phyloP scores from a whole-genome alignment of 257 asterid genomes.

The Eustoma russellianum region DNA sequence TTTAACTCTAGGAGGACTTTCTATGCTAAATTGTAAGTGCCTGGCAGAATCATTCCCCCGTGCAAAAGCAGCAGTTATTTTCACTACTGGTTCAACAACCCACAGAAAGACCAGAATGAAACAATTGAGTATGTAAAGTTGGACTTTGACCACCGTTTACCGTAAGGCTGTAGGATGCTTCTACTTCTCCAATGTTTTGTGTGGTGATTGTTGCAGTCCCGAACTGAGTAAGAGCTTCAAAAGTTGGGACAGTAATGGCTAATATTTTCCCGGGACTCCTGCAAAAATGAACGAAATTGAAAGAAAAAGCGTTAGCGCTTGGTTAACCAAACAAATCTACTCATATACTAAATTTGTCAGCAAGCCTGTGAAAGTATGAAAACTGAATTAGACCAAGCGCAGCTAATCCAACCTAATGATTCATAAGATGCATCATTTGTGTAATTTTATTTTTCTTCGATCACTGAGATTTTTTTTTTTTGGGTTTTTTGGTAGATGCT shows the following conservation, averaged over 20 bases:
- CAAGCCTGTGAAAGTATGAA: neutral
- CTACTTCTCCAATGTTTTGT: slow-evolving; percentile 75
- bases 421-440: too few relatives aligned
- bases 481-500: too few relatives aligned
- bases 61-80: too few relatives aligned
- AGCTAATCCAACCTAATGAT: too few relatives aligned
- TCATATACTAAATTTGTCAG: neutral
- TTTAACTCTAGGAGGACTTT: too few relatives aligned
- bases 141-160: slow-evolving; percentile 21
- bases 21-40: too few relatives aligned
- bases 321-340: neutral
- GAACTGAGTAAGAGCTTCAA: slow-evolving; percentile 87
- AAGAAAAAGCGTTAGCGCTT: neutral
- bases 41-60: too few relatives aligned
- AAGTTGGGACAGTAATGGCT: slow-evolving; percentile 66
- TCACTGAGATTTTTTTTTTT: too few relatives aligned
- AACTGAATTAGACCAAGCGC: neutral
- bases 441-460: too few relatives aligned
- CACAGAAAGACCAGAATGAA: too few relatives aligned
- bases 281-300: slow-evolving; percentile 9
- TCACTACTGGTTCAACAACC: too few relatives aligned
- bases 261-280: slow-evolving; percentile 94
- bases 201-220: slow-evolving; percentile 88
- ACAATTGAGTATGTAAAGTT: too few relatives aligned
- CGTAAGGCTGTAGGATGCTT: slow-evolving; percentile 98